Conservation (phyloP, 305 asterid species). For the Striga hermonthica region DNA sequence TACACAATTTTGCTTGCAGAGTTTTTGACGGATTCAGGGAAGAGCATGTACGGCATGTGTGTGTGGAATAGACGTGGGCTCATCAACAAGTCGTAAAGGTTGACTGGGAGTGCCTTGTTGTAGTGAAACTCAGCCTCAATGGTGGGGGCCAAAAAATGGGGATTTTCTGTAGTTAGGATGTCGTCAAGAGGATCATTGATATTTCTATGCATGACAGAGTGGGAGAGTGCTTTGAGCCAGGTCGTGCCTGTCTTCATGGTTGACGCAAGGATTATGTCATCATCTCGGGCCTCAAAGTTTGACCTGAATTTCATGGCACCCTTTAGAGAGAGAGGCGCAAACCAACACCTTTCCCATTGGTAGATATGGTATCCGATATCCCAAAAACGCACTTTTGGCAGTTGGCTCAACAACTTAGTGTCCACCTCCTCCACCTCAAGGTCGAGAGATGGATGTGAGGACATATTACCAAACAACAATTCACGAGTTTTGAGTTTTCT, state of each 20-base stretch:
- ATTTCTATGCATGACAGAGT: too few species aligned
- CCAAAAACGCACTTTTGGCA: constrained; percentile 40
- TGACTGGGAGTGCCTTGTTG: too few species aligned
- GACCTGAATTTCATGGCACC: constrained; percentile 42
- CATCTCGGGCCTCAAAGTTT: constrained; percentile 38
- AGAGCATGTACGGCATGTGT: background rate
- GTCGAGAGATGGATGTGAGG: too few species aligned
- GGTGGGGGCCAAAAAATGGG: too few species aligned
- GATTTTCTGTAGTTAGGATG: too few species aligned
- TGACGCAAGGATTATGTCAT: constrained; percentile 39
- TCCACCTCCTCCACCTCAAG: too few species aligned
- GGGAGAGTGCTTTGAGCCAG: background rate
- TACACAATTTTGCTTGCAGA: background rate
- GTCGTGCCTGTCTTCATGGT: constrained; percentile 6
- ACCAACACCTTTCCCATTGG: constrained; percentile 54
- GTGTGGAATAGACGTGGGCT: too few species aligned
- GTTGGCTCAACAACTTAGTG: background rate
- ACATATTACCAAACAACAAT: too few species aligned
- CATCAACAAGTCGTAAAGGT: too few species aligned
- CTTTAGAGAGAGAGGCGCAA: constrained; percentile 38
- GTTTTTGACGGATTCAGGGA: background rate
- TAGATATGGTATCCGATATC: constrained; percentile 42
- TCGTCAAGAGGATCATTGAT: too few species aligned
- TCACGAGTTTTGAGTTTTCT: too few species aligned
- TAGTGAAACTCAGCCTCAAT: too few species aligned